Evolutionary conservation across 768 basidiomycete species (phyloP), one percentile per base, ranked within the genome.

Genomic region (Lenzites betulinus): DNA sequence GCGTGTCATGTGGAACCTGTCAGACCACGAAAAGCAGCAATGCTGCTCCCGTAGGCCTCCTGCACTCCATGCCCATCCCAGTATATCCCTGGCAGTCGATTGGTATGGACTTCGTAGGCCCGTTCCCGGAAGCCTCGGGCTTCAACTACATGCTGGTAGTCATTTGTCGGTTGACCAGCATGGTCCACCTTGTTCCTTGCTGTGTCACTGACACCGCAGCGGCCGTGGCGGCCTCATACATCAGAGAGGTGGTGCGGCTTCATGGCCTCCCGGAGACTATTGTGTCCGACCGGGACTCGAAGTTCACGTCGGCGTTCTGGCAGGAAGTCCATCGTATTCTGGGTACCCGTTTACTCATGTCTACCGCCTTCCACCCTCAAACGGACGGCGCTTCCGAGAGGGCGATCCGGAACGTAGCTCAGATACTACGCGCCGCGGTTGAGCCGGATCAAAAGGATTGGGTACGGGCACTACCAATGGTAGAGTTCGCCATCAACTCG

Each of bases 291-390:
- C 39, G 74, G 22, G 69, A 74, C 36, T 26, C 66, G 0, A 69
- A 72, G 33, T 81, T 79, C 65, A 77, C 71, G 0, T 73, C 71
- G 1, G 54, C 57, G n/a, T 78, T 77, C 64, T 78, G 78, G 77
- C 51, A 43, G 7, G 59, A 69, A 25, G 50, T 67, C 2, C 59
- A 67, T 43, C 30, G 44, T 7, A 35, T 64, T 2, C 22, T 72
- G 3, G 68, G 70, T 0, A 64, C 58, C 4, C 61, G 67, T 25
- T 58, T 70, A 0, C 60, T 61, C 1, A 65, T 74, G 63, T 74
- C 74, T 1, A 72, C 74, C 0, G 58, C 70, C 1, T 73, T 61
- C 48, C 74, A 75, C 35, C 74, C 73, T 0, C 70, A 76, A 51
- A 73, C 75, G 13, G 70, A 74, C 57, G 73, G 73, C n/a, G 36